Evolutionary conservation across 495 filamentous ascomycete genomes (phyloP).

Genomic region (Daldinia decipiens): DNA sequence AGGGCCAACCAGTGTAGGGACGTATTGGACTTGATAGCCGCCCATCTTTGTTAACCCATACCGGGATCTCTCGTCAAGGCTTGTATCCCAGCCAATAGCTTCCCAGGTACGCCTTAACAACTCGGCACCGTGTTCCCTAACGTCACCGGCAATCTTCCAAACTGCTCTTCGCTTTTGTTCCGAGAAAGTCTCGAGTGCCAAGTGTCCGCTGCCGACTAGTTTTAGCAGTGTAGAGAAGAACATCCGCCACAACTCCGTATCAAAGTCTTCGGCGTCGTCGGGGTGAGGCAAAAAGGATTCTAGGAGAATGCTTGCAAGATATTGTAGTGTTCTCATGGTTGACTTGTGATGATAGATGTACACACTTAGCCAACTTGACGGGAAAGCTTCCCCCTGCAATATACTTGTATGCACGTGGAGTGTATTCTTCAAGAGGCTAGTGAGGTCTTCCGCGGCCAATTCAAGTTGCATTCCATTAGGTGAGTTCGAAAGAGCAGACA

Average conservation of each 20-base stretch:
- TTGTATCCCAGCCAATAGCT: conserved; percentile 96
- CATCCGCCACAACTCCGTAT: conserved; percentile 91
- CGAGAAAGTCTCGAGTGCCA: conserved; percentile 95
- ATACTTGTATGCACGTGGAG: conserved; percentile 90
- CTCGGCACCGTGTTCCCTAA: conserved; percentile 89
- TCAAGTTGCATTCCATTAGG: conserved; percentile 73
- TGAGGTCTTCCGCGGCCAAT: conserved; percentile 78
- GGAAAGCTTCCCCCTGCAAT: conserved; percentile 89
- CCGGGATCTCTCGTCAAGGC: conserved; percentile 72
- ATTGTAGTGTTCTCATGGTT: conserved; percentile 87
- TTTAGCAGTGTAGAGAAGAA: conserved; percentile 92
- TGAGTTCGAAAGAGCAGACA: conserved; percentile 81
- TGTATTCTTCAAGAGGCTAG: conserved; percentile 75
- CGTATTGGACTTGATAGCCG: conserved; percentile 98
- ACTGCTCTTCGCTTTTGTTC: conserved; percentile 96
- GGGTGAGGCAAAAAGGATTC: conserved; percentile 83
- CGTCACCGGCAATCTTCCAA: conserved; percentile 99
- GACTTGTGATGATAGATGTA: conserved; percentile 96
- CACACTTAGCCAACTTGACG: conserved; percentile 86
- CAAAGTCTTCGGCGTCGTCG: conserved; percentile 91
- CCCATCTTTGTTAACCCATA: conserved; percentile 88
- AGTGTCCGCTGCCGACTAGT: conserved; percentile 84
- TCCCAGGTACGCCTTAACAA: conserved; percentile 89
- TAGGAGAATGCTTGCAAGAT: conserved; percentile 78
- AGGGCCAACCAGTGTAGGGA: conserved; percentile 87